These are phyloP conservation scores for Rhododendron simsii DNA, from an alignment of 148 eudicot genomes.

Conservation along the genomic window DNA sequence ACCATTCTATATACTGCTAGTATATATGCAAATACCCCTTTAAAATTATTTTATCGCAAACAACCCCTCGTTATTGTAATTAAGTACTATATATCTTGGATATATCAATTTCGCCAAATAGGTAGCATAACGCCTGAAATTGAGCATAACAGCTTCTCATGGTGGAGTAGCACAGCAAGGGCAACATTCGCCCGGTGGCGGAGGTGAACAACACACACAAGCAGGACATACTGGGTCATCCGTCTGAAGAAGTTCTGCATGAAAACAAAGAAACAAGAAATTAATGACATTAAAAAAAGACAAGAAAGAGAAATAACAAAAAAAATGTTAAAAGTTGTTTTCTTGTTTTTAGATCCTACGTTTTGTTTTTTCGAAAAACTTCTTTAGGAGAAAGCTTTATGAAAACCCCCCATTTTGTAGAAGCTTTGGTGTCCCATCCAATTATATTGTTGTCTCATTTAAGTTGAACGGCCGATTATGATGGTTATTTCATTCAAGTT, in stretches of 20 bases:
- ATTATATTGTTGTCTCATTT: too few species aligned
- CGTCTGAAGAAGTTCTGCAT: background rate
- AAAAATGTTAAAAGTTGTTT: too few species aligned
- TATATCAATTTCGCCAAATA: background rate
- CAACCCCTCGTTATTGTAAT: background rate
- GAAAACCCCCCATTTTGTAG: background rate
- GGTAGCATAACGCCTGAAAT: background rate
- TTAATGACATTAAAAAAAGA: background rate
- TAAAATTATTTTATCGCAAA: background rate
- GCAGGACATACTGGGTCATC: constrained; percentile 19
- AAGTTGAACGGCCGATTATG: too few species aligned
- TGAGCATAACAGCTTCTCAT: background rate
- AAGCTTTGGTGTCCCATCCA: background rate
- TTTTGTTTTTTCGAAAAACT: too few species aligned
- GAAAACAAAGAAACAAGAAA: background rate
- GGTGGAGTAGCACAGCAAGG: constrained; percentile 7
- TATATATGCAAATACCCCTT: background rate
- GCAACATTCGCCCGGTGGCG: constrained; percentile 12
- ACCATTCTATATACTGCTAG: background rate
- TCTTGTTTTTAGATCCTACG: too few species aligned
- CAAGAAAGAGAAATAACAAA: background rate
- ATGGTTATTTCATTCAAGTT: too few species aligned
- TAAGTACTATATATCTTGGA: too few species aligned
- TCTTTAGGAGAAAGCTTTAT: background rate
- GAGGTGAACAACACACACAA: constrained; percentile 27